Conservation (phyloP, 805 yeast genomes). For the Citeromyces nyonsensis region DNA sequence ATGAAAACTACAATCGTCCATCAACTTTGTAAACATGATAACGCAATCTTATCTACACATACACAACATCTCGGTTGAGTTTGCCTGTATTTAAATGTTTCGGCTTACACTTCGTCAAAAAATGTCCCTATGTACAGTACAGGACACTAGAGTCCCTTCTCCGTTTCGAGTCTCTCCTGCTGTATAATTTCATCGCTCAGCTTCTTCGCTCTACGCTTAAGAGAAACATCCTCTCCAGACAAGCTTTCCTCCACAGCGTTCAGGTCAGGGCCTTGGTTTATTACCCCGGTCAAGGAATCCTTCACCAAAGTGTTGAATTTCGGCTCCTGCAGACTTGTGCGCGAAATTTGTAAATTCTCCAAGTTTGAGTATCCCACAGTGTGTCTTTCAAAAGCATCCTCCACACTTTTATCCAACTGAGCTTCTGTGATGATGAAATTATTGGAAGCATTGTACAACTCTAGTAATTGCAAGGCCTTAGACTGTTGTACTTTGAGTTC, state of each 20-base stretch:
- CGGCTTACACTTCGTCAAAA: too few species aligned
- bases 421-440: constrained; percentile 62
- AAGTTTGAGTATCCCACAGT: too few species aligned
- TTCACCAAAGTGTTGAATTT: background rate
- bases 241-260: background rate
- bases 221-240: background rate
- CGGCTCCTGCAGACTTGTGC: background rate
- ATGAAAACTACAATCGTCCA: too few species aligned
- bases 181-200: too few species aligned
- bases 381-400: constrained; percentile 9
- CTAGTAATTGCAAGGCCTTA: constrained; percentile 42
- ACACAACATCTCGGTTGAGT: too few species aligned
- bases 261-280: background rate
- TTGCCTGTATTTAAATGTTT: too few species aligned
- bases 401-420: constrained; percentile 41
- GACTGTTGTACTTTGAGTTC: constrained; percentile 36
- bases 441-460: constrained; percentile 55
- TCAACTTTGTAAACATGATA: too few species aligned
- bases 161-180: background rate
- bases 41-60: too few species aligned
- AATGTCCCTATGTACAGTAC: background rate
- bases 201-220: background rate
- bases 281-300: background rate
- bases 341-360: too few species aligned
- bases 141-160: background rate